Conservation (phyloP, 371 early-diverging fungal genomes). For the Thermomucor indicae-seudaticae region DNA sequence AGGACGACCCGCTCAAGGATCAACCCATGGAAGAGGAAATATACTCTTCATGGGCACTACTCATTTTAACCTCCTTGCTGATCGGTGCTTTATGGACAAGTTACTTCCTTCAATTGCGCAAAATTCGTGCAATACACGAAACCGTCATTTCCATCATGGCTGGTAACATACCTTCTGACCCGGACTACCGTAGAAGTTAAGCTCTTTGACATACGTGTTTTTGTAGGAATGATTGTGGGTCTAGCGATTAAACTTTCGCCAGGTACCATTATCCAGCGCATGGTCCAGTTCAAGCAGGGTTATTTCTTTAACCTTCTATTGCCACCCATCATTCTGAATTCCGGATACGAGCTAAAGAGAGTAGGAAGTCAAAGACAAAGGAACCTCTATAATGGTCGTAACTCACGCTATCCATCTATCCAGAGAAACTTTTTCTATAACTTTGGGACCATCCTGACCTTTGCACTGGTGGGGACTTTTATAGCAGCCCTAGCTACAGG, state of each 20-base stretch:
- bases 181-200: background rate
- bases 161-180: conserved; percentile 36
- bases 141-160: conserved; percentile 90
- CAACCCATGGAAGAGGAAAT: conserved; percentile 65
- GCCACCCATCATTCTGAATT: conserved; percentile 95
- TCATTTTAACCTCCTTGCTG: conserved; percentile 80
- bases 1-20: conserved; percentile 16
- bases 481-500: conserved; percentile 88
- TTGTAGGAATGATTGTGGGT: conserved; percentile 83
- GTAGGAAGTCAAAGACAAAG: conserved; percentile 24
- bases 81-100: conserved; percentile 80
- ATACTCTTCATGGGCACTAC: conserved; percentile 79
- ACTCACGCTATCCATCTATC: too few species aligned
- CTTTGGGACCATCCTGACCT: conserved; percentile 81
- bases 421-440: conserved; percentile 83
- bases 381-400: too few species aligned
- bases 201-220: background rate
- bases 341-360: conserved; percentile 89
- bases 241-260: conserved; percentile 74
- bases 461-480: conserved; percentile 91
- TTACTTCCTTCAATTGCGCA: conserved; percentile 80
- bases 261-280: conserved; percentile 67
- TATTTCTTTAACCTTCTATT: conserved; percentile 93
- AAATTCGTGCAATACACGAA: conserved; percentile 88
- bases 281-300: conserved; percentile 88